These are phyloP conservation scores for Tetracentron sinense DNA, from an alignment of 164 flowering plant genomes.

Conservation along the genomic window DNA sequence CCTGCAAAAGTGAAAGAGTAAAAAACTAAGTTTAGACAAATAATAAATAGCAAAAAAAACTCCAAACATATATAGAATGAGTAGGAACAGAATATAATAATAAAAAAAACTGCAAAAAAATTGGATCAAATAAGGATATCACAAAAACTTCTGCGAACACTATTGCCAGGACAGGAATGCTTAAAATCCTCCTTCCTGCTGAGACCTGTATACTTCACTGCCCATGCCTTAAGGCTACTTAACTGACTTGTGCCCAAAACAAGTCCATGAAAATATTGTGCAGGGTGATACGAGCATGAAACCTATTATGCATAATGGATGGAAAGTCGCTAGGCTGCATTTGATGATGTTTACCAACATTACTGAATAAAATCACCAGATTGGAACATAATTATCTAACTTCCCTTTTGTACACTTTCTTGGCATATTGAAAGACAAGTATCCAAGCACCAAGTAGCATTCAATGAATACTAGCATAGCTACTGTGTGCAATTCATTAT, in stretches of 20 bases:
- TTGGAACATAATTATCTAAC: too few species aligned
- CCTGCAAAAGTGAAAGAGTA: constrained; percentile 35
- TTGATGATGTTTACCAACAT: too few species aligned
- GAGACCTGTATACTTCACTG: background rate
- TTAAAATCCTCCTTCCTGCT: background rate
- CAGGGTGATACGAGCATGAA: too few species aligned
- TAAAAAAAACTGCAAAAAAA: background rate
- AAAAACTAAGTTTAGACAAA: background rate
- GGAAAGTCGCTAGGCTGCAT: too few species aligned
- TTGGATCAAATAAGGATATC: background rate
- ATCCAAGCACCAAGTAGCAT: too few species aligned
- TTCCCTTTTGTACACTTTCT: too few species aligned
- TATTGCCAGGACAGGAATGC: background rate
- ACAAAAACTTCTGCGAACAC: background rate
- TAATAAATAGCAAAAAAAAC: background rate
- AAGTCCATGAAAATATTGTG: too few species aligned
- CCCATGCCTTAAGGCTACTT: background rate
- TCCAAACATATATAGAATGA: background rate
- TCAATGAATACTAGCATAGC: too few species aligned
- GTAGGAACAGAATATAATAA: background rate
- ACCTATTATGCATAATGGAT: too few species aligned
- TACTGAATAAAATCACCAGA: too few species aligned
- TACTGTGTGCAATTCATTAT: too few species aligned
- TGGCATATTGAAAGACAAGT: too few species aligned
- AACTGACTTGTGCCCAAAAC: background rate